Conservation (phyloP, 2,329 filamentous ascomycete genomes). For the Venturia effusa region DNA sequence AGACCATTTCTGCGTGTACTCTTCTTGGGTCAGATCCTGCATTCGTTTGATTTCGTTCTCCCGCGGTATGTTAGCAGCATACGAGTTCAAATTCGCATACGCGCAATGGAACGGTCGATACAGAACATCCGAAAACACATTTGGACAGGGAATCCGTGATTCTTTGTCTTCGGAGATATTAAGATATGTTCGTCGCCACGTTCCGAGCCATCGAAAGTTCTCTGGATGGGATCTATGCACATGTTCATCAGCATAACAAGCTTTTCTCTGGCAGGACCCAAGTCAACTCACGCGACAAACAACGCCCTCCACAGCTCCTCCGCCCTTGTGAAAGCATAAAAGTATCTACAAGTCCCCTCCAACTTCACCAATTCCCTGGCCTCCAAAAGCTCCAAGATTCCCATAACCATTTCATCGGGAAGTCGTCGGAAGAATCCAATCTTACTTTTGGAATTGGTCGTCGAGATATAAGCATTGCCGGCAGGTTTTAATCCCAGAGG, state of each 20-base stretch:
- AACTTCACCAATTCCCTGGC: conserved; percentile 49
- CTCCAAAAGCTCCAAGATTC: conserved; percentile 67
- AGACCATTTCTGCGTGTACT: conserved; percentile 69
- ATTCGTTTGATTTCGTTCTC: conserved; percentile 65
- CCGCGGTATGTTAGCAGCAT: conserved; percentile 58
- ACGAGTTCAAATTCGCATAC: conserved; percentile 57
- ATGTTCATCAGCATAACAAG: background rate
- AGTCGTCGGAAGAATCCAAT: conserved; percentile 57
- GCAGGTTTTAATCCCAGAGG: conserved; percentile 76
- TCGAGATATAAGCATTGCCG: conserved; percentile 66
- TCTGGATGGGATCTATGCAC: conserved; percentile 30
- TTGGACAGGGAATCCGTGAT: conserved; percentile 56
- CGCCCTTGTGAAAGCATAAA: conserved; percentile 73
- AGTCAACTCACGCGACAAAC: conserved; percentile 67
- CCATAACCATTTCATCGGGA: conserved; percentile 70
- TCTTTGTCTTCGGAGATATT: conserved; percentile 43
- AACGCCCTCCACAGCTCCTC: conserved; percentile 86
- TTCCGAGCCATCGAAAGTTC: conserved; percentile 60
- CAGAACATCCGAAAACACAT: conserved; percentile 80
- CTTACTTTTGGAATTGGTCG: conserved; percentile 53
- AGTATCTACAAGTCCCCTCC: conserved; percentile 69
- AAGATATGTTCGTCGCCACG: conserved; percentile 74
- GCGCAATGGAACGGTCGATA: conserved; percentile 87
- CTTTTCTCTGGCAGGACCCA: background rate
- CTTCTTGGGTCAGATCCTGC: conserved; percentile 54